Evolutionary conservation across 148 eudicot genomes (phyloP).

Genomic region (Fallopia convolvulus): DNA sequence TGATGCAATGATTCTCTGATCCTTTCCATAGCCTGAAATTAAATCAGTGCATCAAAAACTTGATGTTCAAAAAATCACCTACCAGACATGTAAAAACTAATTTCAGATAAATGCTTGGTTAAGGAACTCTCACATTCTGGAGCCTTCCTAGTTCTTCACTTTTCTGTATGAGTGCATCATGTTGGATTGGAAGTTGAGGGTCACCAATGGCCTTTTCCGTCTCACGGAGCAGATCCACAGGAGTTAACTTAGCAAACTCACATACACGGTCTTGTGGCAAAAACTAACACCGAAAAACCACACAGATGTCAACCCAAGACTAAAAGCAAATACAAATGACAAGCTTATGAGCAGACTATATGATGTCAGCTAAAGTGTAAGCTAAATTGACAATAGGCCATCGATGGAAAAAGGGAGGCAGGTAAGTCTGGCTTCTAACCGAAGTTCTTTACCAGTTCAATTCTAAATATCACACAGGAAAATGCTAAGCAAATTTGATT

Average conservation of each 20-base stretch:
- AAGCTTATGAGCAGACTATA: neutral
- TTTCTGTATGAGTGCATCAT: conserved; percentile 60
- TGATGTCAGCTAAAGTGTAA: neutral
- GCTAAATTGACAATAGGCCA: neutral
- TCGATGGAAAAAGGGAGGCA: neutral
- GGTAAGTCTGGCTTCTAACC: neutral
- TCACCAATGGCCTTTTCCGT: conserved; percentile 98
- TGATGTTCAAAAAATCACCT: neutral
- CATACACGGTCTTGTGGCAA: conserved; percentile 99
- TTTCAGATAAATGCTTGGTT: neutral
- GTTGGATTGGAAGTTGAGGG: conserved; percentile 77
- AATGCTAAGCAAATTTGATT: neutral
- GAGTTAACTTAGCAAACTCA: conserved; percentile 94
- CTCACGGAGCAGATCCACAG: conserved; percentile 81
- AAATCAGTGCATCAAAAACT: conserved; percentile 10
- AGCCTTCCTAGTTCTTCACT: conserved; percentile 62
- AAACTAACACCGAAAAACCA: conserved; percentile 33
- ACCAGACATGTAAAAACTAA: neutral
- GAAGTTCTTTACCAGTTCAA: neutral
- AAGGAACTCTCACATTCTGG: conserved; percentile 51
- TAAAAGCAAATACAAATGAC: neutral
- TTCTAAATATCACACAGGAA: neutral
- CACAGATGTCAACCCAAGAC: neutral
- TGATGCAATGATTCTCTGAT: conserved; percentile 53
- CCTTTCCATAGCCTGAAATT: conserved; percentile 47